phyloP scores from a whole-genome alignment of 352 stramenopile species.

The Phytophthora sp. region DNA sequence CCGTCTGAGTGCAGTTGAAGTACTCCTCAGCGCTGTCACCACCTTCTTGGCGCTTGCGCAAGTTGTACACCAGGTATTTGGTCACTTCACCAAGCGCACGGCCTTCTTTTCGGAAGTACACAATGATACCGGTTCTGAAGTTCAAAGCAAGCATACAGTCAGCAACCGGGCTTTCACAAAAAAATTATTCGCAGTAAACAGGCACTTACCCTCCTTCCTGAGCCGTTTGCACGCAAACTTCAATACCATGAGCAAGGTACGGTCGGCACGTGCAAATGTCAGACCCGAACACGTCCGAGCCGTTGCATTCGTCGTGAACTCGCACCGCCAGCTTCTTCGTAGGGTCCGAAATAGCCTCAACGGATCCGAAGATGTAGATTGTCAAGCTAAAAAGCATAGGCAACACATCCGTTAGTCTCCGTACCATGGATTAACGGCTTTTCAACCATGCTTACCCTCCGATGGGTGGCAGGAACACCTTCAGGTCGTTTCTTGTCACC shows the following conservation, averaged over 20 bases:
- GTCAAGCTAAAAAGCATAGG: slow-evolving; percentile 54
- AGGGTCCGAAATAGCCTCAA: slow-evolving; percentile 96
- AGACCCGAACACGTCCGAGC: slow-evolving; percentile 97
- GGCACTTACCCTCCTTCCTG: slow-evolving; percentile 94
- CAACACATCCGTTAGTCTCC: slow-evolving; percentile 6
- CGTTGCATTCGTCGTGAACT: slow-evolving; percentile 99
- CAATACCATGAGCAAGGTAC: slow-evolving; percentile 99
- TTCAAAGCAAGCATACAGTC: slow-evolving; percentile 4
- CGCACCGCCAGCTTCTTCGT: slow-evolving; percentile 97
- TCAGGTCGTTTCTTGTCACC: slow-evolving; percentile 98
- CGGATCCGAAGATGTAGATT: slow-evolving; percentile 99
- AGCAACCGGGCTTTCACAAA: background rate
- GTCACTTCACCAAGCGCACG: slow-evolving; percentile 97
- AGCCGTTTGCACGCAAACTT: slow-evolving; percentile 98
- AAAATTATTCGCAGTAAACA: background rate
- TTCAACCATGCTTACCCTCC: slow-evolving; percentile 74
- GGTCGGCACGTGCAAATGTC: slow-evolving; percentile 99
- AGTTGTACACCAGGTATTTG: slow-evolving; percentile 99
- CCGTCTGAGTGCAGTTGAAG: slow-evolving; percentile 99
- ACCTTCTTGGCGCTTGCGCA: slow-evolving; percentile 98
- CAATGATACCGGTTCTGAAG: slow-evolving; percentile 92
- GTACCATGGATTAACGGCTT: background rate
- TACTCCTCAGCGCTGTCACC: slow-evolving; percentile 97
- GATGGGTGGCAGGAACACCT: slow-evolving; percentile 99
- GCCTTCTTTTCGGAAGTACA: slow-evolving; percentile 99